phyloP scores from a whole-genome alignment of 2,329 filamentous ascomycete genomes.

The Fusarium veterinarium region DNA sequence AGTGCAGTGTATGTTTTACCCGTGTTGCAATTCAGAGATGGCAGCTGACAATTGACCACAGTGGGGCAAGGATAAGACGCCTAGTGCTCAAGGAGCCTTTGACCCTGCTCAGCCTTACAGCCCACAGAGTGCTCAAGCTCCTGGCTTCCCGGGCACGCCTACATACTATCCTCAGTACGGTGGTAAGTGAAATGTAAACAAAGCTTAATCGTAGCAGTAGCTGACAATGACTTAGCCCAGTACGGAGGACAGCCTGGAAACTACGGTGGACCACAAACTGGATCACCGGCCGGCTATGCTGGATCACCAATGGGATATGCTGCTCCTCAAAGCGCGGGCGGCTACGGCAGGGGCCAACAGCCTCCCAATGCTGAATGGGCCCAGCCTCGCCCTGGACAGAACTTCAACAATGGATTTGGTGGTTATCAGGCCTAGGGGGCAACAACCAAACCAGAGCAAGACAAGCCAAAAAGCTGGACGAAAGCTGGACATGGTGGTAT shows the following conservation, averaged over 20 bases:
- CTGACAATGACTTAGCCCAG: constrained; percentile 56
- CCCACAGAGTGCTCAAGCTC: constrained; percentile 79
- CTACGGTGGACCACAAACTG: constrained; percentile 71
- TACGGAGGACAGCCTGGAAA: constrained; percentile 75
- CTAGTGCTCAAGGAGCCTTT: constrained; percentile 75
- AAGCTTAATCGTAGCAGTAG: constrained; percentile 4
- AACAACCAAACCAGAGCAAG: constrained; percentile 39
- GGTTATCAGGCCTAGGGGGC: constrained; percentile 69
- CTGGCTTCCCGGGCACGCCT: constrained; percentile 81
- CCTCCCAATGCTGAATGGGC: constrained; percentile 67
- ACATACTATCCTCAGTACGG: constrained; percentile 96
- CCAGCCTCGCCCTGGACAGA: constrained; percentile 64
- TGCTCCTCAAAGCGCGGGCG: constrained; percentile 79
- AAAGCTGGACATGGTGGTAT: constrained; percentile 38
- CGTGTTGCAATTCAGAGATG: not conserved
- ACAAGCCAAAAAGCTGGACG: constrained; percentile 35
- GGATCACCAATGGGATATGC: constrained; percentile 78
- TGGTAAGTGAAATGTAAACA: constrained; percentile 62
- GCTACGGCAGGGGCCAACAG: constrained; percentile 82
- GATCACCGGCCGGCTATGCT: constrained; percentile 71
- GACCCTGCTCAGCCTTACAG: constrained; percentile 79
- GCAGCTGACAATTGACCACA: constrained; percentile 55
- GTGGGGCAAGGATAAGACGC: constrained; percentile 99
- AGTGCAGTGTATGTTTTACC: constrained; percentile 88
- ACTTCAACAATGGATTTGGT: constrained; percentile 70